Evolutionary conservation across 208 protist genomes (phyloP), one percentile per base, ranked within the genome.

Genomic region (Wallacemonas sp.): DNA sequence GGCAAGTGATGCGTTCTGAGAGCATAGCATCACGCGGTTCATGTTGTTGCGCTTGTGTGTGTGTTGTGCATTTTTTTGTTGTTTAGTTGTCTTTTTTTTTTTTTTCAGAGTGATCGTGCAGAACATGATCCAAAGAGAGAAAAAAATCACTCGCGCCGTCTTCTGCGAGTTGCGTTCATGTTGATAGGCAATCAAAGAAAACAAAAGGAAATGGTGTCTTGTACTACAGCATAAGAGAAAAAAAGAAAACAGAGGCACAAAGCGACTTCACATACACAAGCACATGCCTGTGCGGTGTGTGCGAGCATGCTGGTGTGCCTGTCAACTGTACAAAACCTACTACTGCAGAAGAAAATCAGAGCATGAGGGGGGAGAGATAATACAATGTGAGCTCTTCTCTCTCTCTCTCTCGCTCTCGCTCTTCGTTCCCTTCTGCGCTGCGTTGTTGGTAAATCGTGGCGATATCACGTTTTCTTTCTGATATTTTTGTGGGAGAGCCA

Each of bases 211-310:
- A 33, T 17, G 46, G 42, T 22, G 31, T 47, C 45, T 26, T 46
- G 15, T 59, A 68, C 39, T 55, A 68, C 45, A 59, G 62, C 49
- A 30, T 56, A 45, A 28, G 22, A 41, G 26, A 51, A 22, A 64
- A 46, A 31, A 51, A 46, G 19, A n/a, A n/a, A n/a, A n/a, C n/a
- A n/a, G n/a, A n/a, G n/a, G n/a, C n/a, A n/a, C n/a, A n/a, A n/a
- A n/a, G n/a, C n/a, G n/a, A n/a, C n/a, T n/a, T n/a, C n/a, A n/a
- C n/a, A n/a, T n/a, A n/a, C n/a, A n/a, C n/a, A n/a, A n/a, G n/a
- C n/a, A n/a, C n/a, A n/a, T n/a, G n/a, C n/a, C n/a, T n/a, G n/a
- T n/a, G n/a, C n/a, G n/a, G n/a, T n/a, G n/a, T n/a, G n/a, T n/a
- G n/a, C n/a, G n/a, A n/a, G n/a, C n/a, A n/a, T n/a, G n/a, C n/a